These are phyloP conservation scores for Candolleomyces efflorescens DNA, from an alignment of 768 basidiomycete genomes.

Conservation along the genomic window DNA sequence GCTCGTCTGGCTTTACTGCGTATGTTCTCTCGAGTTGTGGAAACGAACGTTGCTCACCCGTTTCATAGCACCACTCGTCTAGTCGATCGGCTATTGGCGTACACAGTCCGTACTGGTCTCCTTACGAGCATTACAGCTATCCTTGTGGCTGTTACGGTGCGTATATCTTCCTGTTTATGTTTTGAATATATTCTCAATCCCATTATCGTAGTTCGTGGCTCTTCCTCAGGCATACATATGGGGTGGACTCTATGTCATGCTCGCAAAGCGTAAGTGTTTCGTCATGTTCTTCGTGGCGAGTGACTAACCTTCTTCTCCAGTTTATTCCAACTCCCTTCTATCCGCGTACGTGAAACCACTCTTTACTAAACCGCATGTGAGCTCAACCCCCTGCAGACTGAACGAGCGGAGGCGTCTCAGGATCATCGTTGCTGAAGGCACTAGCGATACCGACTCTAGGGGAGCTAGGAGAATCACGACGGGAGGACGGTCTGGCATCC, in stretches of 20 bases:
- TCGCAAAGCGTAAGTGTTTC: conserved; percentile 24
- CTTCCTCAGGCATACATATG: conserved; percentile 22
- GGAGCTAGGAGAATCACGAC: not conserved
- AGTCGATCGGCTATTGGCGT: conserved; percentile 23
- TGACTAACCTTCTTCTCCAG: conserved; percentile 7
- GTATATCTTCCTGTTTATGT: not conserved
- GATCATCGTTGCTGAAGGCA: conserved; percentile 5
- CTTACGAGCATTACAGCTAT: conserved; percentile 20
- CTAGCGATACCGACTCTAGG: not conserved
- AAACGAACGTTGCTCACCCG: too few relatives aligned
- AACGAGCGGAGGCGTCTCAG: conserved; percentile 19
- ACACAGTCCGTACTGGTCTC: conserved; percentile 26
- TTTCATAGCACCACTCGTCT: conserved; percentile 17
- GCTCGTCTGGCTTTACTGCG: conserved; percentile 15
- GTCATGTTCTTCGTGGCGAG: not conserved
- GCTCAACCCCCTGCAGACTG: conserved; percentile 7
- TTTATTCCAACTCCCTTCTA: conserved; percentile 24
- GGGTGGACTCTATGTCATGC: conserved; percentile 26
- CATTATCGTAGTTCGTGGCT: conserved; percentile 13
- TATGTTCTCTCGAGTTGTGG: too few relatives aligned
- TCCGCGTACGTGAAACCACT: conserved; percentile 16
- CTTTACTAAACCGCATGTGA: not conserved
- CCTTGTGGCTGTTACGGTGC: conserved; percentile 17
- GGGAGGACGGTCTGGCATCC: not conserved
- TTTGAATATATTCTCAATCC: too few relatives aligned